Conservation (phyloP, 768 basidiomycete species). For the Tephrocybe sp. region DNA sequence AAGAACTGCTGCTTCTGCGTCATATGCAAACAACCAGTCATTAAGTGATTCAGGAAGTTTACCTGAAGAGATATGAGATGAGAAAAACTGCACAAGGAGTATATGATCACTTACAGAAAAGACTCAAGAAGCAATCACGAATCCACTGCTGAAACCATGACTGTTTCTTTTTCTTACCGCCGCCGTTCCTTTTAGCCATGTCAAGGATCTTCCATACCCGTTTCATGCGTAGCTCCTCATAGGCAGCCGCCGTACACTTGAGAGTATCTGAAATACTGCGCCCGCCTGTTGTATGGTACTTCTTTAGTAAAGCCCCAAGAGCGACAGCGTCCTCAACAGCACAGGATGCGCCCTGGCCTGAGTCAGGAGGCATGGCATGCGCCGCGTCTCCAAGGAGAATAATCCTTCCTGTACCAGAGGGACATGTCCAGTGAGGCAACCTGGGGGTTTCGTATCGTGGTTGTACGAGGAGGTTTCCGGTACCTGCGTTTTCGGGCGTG, state of each 20-base stretch:
- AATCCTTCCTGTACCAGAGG: slow-evolving; percentile 28
- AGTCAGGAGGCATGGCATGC: slow-evolving; percentile 41
- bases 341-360: slow-evolving; percentile 38
- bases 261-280: slow-evolving; percentile 14
- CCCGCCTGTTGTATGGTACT: slow-evolving; percentile 19
- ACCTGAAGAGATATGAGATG: not conserved
- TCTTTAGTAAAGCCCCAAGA: slow-evolving; percentile 32
- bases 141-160: slow-evolving; percentile 27
- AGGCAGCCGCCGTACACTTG: slow-evolving; percentile 23
- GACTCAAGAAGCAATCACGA: slow-evolving; percentile 29
- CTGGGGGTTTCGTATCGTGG: slow-evolving; percentile 34
- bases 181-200: slow-evolving; percentile 27
- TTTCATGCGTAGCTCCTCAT: slow-evolving; percentile 31
- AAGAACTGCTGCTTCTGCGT: not conserved
- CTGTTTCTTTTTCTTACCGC: slow-evolving; percentile 30
- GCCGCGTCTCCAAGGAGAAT: slow-evolving; percentile 42
- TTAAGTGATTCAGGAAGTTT: not conserved
- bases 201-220: slow-evolving; percentile 30
- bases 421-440: slow-evolving; percentile 32
- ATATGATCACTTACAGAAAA: slow-evolving; percentile 26
- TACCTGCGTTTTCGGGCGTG: slow-evolving; percentile 9
- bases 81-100: not conserved
- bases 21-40: no score
- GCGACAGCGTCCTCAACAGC: slow-evolving; percentile 38
- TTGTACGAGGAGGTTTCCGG: slow-evolving; percentile 27